These are phyloP conservation scores for Coemansia sp. DNA, from an alignment of 192 early-diverging fungal species.

Conservation along the genomic window DNA sequence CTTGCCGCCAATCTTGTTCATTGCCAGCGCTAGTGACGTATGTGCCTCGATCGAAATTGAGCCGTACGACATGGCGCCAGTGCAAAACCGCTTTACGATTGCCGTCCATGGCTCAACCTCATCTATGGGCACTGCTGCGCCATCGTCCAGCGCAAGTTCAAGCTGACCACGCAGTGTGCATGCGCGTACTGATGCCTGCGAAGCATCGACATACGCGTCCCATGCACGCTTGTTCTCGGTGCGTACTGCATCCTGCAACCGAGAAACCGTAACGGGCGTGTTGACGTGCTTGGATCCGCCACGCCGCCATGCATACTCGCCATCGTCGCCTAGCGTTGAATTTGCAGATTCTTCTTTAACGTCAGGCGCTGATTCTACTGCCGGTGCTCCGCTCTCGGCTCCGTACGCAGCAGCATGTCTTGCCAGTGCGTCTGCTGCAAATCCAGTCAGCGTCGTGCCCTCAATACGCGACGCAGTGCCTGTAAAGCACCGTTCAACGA, in stretches of 20 bases:
- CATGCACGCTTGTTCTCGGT: conserved; percentile 87
- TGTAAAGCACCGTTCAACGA: conserved; percentile 88
- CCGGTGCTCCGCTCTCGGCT: conserved; percentile 55
- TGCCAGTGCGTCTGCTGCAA: conserved; percentile 85
- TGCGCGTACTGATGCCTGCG: conserved; percentile 78
- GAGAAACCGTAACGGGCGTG: conserved; percentile 82
- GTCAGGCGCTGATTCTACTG: conserved; percentile 64
- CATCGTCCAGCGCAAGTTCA: conserved; percentile 68
- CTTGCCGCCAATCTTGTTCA: conserved; percentile 96
- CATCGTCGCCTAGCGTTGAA: conserved; percentile 81
- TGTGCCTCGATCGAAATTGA: conserved; percentile 96
- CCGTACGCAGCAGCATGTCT: conserved; percentile 84
- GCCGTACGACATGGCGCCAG: conserved; percentile 98
- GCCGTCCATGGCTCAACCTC: conserved; percentile 97
- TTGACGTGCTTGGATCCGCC: conserved; percentile 92
- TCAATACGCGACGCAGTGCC: conserved; percentile 96
- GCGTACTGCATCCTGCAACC: conserved; percentile 93
- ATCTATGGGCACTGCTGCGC: conserved; percentile 70
- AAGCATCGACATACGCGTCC: conserved; percentile 75
- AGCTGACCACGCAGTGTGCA: conserved; percentile 95
- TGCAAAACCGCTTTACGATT: conserved; percentile 94
- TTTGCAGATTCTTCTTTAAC: conserved; percentile 92
- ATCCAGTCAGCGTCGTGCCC: conserved; percentile 73
- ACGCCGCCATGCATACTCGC: conserved; percentile 96
- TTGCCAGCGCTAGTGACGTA: conserved; percentile 85